Base-by-base conservation (phyloP, 1,139 yeast genomes). In the Yamadazyma mexicana region DNA sequence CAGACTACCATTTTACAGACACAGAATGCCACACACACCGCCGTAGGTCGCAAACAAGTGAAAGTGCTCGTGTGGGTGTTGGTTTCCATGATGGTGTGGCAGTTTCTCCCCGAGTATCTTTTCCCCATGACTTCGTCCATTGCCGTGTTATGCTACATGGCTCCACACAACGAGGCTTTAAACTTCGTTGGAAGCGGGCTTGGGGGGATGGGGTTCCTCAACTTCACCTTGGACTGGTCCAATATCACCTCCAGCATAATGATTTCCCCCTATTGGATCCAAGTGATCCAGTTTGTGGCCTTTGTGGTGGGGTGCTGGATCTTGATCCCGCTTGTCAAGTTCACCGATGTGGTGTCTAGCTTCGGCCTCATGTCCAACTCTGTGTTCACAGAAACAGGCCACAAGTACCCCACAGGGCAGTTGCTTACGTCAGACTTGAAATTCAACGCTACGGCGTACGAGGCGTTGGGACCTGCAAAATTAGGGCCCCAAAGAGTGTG, bases 401-500 rank as follows among this genome's bases (percentile, higher is more conserved):
- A 55, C 0, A 40, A 45, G 10, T 72, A 71, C 42, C 77, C 77
- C 6, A 59, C 69, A 1, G 37, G 41, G 4, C 54, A 62, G 28
- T 50, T 71, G 14, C 48, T 71, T 23, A 68, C 70, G 1, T 35
- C 52, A 1, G 66, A 66, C 33, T 51, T 61, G 31, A 54, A 45
- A 32, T 60, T 69, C 38, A 70, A 72, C 40, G 45, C 48, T 17
- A 69, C 75, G 1, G 74, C 75, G 1, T 72, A 68, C 49, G 61
- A 57, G 15, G 28, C 48, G 2, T 56, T 57, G 39, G 77, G 77
- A 0, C 73, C 74, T 1, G 66, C 69, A 26, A 47, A 62, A 34
- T 43, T 60, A 17, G 78, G 79, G 0, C 65, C 75, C 4, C 79
- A 73, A 50, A 56, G 76, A 39, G 68, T 72, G 2, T 71, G 77